Evolutionary conservation across 2,329 filamentous ascomycete genomes (phyloP).

Genomic region (Fusarium sp.): DNA sequence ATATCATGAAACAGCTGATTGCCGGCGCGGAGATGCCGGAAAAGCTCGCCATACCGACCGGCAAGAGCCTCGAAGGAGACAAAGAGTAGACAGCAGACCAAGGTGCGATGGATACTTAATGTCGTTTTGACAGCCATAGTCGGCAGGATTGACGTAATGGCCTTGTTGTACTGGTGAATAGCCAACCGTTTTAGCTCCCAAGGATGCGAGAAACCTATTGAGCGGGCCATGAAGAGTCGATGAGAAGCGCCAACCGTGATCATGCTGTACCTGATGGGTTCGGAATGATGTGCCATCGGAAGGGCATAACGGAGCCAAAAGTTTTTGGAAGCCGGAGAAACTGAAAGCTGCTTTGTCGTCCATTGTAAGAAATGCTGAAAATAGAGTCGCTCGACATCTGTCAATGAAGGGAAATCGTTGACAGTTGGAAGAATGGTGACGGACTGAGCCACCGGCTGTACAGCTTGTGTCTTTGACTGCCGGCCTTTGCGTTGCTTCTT

Average conservation of each 20-base stretch:
- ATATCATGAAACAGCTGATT: not conserved
- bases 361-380: not conserved
- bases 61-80: not conserved
- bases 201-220: not conserved
- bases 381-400: not conserved
- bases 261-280: constrained; percentile 10
- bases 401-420: not conserved
- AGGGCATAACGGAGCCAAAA: constrained; percentile 14
- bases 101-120: not conserved
- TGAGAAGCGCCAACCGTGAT: constrained; percentile 11
- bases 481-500: not conserved
- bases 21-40: not conserved
- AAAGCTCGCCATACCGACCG: not conserved
- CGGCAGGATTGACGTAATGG: not conserved
- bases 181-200: not conserved
- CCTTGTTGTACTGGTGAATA: not conserved
- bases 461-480: not conserved
- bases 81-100: not conserved
- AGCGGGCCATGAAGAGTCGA: constrained; percentile 9
- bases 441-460: not conserved
- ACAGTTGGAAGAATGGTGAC: not conserved
- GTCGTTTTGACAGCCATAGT: not conserved
- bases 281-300: not conserved
- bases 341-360: not conserved
- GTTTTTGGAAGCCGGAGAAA: not conserved